These are phyloP conservation scores for Themeda triandra DNA, from an alignment of 176 grass and related monocot species.

Conservation along the genomic window DNA sequence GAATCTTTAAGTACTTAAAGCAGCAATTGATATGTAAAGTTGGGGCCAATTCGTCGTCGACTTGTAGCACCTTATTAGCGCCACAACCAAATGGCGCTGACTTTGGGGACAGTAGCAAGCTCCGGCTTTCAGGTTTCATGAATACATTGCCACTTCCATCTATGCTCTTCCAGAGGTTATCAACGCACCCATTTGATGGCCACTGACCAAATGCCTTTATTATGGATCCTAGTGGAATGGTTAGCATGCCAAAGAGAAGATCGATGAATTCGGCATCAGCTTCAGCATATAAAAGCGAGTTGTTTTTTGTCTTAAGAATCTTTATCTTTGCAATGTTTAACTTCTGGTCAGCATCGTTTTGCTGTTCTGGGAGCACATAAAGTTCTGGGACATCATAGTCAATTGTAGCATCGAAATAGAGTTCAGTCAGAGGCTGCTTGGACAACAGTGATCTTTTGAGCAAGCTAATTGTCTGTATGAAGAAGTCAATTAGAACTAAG, in stretches of 20 bases:
- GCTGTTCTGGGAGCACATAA: background rate
- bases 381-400: background rate
- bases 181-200: background rate
- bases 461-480: background rate
- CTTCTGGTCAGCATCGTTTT: background rate
- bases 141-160: background rate
- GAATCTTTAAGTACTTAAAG: background rate
- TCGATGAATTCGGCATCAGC: slow-evolving; percentile 14
- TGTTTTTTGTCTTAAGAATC: background rate
- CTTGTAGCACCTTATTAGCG: background rate
- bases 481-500: background rate
- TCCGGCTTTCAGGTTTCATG: background rate
- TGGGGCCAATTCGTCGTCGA: background rate
- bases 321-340: background rate
- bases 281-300: background rate
- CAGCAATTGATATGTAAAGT: background rate
- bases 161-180: slow-evolving; percentile 7
- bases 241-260: background rate
- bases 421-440: background rate
- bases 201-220: background rate
- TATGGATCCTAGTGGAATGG: background rate
- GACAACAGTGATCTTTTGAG: slow-evolving; percentile 17
- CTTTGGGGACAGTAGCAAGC: background rate
- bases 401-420: background rate
- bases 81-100: background rate